Evolutionary conservation across 2,329 filamentous ascomycete genomes (phyloP).

Genomic region (Annulohypoxylon truncatum): DNA sequence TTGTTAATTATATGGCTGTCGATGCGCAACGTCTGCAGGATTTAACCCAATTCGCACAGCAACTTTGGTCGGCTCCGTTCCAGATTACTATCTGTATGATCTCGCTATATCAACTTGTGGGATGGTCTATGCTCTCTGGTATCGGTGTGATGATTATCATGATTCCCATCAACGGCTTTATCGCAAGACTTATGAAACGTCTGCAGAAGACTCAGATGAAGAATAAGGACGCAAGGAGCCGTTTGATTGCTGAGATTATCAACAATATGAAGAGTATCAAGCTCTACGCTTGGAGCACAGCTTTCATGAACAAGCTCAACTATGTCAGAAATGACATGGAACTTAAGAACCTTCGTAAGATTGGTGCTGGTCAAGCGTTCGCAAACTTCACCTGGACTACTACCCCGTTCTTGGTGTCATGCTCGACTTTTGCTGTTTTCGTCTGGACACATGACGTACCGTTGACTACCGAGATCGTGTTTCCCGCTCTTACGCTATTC

Average conservation of each 20-base stretch:
- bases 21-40: constrained; percentile 96
- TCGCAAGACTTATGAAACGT: constrained; percentile 92
- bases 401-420: constrained; percentile 96
- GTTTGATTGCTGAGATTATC: constrained; percentile 95
- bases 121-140: constrained; percentile 94
- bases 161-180: constrained; percentile 94
- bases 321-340: constrained; percentile 96
- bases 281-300: constrained; percentile 95
- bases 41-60: constrained; percentile 93
- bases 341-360: constrained; percentile 93
- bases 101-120: constrained; percentile 94
- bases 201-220: constrained; percentile 98
- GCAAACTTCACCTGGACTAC: constrained; percentile 99
- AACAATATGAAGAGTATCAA: constrained; percentile 99
- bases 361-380: constrained; percentile 91
- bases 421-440: constrained; percentile 94
- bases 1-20: constrained; percentile 99
- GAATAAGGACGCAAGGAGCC: constrained; percentile 94
- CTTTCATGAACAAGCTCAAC: constrained; percentile 98
- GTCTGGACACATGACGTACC: constrained; percentile 85
- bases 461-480: constrained; percentile 93
- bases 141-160: constrained; percentile 96
- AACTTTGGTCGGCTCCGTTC: constrained; percentile 96
- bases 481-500: constrained; percentile 90
- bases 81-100: constrained; percentile 97